Evolutionary conservation across 352 stramenopile genomes (phyloP), one percentile per base, ranked within the genome.

Genomic region (Phytophthora meadii): DNA sequence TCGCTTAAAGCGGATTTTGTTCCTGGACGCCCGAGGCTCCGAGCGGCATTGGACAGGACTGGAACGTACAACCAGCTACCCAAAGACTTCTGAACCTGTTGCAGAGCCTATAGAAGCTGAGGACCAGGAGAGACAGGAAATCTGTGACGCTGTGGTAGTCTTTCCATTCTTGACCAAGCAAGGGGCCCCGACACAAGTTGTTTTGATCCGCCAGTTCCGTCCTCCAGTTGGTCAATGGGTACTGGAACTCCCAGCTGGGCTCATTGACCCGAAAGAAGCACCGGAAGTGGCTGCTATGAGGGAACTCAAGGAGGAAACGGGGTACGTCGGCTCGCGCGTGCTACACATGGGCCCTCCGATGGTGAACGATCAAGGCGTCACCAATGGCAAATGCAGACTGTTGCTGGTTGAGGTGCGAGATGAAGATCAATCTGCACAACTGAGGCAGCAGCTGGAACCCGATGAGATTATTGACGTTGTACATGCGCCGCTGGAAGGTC

Each of bases 131-230:
- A 25, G 50, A 17, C 40, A 64, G 17, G 68, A 84, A 40, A 34
- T 66, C 3, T 92, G 81, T 60, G 83, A 94, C 55, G 83, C 83
- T 0, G 86, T 94, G 5, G 81, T 92, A 46, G 81, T 92, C 40
- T 87, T 94, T 46, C 86, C 86, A 28, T 90, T 92, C 45, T 65
- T 92, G 19, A 88, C 73, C 30, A 70, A 68, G 8, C 46, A 44
- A 40, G 51, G 63, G 19, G 52, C 59, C 5, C 66, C 65, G 14
- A 76, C 59, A 2, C 71, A 68, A 8, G 83, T 89, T 41, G 73
- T 98, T 22, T 67, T 97, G 39, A 95, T 98, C 53, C 84, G 90
- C 32, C 94, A 98, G 68, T 98, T 95, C 65, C 88, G 94, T 12
- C 93, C 93, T 15, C 87, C 93, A 3, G 81, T 92, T 5, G 83